Base-by-base conservation (phyloP, 352 stramenopile genomes). In the Pythium phragmiticola region DNA sequence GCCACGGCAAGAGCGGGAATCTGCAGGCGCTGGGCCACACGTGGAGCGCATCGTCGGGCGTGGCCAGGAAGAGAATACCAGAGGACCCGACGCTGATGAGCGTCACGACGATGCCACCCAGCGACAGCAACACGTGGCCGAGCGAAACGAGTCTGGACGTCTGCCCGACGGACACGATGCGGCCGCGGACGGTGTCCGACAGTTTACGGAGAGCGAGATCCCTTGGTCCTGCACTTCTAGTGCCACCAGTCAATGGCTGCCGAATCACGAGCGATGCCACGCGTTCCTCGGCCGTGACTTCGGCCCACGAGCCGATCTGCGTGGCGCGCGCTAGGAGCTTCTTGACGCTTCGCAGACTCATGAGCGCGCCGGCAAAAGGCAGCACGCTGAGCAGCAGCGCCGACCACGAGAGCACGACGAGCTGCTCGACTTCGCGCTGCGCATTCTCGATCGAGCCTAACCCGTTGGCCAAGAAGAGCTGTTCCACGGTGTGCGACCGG, bases 331-430 rank as follows among this genome's bases (percentile, higher is more conserved):
- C 23, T 4, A 67, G 51, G n/a, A 67, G 43, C 21, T 49, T 45
- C 33, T 53, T 57, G 1, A 67, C 23, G 23, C 60, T 57, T 33
- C 52, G 51, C 30, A 67, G 41, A 28, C 60, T 67, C 11, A 67
- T 1, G n/a, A 67, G 19, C 36, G 60, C 39, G 51, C 60, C 61
- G 13, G 53, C 21, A 36, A 67, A 61, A 14, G 60, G 60, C 12
- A 61, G 30, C 16, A 67, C 19, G 9, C 17, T 56, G 14, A 60
- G 19, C 17, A 54, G 7, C 21, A 56, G n/a, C 19, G 39, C 50
- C n/a, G 51, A 46, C 50, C 50, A 61, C 12, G 51, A 61, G 23
- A 67, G 34, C 41, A 67, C 48, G 13, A 67, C 33, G 42, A 67
- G 41, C 33, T 67, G 51, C 36, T 57, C 46, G n/a, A 67, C 50